These are phyloP conservation scores for Phaseolus coccineus DNA, from an alignment of 331 rosid species.

Conservation along the genomic window DNA sequence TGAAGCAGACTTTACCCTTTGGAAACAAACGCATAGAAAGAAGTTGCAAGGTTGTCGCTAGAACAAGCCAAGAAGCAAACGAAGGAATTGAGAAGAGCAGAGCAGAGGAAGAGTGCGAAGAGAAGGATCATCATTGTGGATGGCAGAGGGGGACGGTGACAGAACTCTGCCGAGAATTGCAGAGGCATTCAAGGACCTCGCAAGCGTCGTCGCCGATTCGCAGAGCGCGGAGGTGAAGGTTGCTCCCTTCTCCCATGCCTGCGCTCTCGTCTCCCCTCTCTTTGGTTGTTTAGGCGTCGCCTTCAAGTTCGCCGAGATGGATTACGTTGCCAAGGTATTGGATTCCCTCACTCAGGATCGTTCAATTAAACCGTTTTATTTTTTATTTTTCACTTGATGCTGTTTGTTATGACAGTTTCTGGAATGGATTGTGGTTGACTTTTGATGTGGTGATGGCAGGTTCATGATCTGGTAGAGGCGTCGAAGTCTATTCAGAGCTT, in stretches of 20 bases:
- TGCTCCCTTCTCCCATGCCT: slow-evolving; percentile 77
- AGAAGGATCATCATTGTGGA: not conserved
- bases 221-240: slow-evolving; percentile 56
- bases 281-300: slow-evolving; percentile 91
- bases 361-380: not conserved
- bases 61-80: not conserved
- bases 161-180: slow-evolving; percentile 69
- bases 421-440: not conserved
- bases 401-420: not conserved
- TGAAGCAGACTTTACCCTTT: too few species aligned
- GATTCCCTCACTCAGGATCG: not conserved
- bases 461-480: slow-evolving; percentile 75
- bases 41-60: not conserved
- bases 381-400: not conserved
- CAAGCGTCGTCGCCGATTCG: slow-evolving; percentile 58
- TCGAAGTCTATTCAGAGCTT: slow-evolving; percentile 72
- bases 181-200: slow-evolving; percentile 72
- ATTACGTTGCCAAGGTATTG: slow-evolving; percentile 80
- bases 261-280: slow-evolving; percentile 88
- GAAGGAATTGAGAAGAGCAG: not conserved
- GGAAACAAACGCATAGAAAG: not conserved
- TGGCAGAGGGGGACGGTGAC: slow-evolving; percentile 48
- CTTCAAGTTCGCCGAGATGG: slow-evolving; percentile 93
- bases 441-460: slow-evolving; percentile 54
- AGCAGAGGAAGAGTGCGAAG: not conserved